Evolutionary conservation across 1,284 basidiomycete genomes (phyloP).

Genomic region (Ceratobasidium sp.): DNA sequence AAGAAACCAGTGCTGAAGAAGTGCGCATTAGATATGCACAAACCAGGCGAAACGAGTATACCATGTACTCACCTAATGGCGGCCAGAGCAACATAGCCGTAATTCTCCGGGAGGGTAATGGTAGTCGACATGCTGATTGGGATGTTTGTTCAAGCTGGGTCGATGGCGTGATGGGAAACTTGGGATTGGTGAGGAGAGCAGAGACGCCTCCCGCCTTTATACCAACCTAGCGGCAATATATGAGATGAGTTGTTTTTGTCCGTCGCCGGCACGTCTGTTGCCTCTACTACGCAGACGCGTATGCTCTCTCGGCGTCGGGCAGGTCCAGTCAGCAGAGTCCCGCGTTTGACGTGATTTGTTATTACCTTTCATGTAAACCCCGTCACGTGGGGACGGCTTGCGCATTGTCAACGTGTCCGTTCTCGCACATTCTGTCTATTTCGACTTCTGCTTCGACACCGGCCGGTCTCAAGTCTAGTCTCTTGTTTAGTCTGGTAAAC

Average conservation of each 20-base stretch:
- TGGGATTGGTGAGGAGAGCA: not conserved
- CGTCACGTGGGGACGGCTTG: not conserved
- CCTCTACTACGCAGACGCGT: not conserved
- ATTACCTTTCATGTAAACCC: not conserved
- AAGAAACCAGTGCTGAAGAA: conserved; percentile 25
- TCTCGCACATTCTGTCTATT: not conserved
- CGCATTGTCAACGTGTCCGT: not conserved
- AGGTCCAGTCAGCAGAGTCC: conserved; percentile 27
- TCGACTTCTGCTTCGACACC: not conserved
- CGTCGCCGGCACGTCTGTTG: not conserved
- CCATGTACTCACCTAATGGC: conserved; percentile 27
- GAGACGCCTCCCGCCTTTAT: not conserved
- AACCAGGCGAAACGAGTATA: not conserved
- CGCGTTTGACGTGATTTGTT: conserved; percentile 3
- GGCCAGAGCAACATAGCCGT: conserved; percentile 42
- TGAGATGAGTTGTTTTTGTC: not conserved
- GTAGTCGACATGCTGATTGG: conserved; percentile 28
- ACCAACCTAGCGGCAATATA: not conserved
- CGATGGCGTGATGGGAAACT: not conserved
- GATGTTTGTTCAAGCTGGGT: conserved; percentile 8
- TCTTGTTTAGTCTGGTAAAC: not conserved
- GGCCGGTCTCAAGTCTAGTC: not conserved
- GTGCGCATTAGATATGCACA: not conserved
- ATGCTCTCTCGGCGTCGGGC: conserved; percentile 17
- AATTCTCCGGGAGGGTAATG: conserved; percentile 42